Percentiles rank a stretch among this genome's conserved stretches.
Evolutionary conservation across 306 rosid species (phyloP).

Genomic region (Quercus gilva): DNA sequence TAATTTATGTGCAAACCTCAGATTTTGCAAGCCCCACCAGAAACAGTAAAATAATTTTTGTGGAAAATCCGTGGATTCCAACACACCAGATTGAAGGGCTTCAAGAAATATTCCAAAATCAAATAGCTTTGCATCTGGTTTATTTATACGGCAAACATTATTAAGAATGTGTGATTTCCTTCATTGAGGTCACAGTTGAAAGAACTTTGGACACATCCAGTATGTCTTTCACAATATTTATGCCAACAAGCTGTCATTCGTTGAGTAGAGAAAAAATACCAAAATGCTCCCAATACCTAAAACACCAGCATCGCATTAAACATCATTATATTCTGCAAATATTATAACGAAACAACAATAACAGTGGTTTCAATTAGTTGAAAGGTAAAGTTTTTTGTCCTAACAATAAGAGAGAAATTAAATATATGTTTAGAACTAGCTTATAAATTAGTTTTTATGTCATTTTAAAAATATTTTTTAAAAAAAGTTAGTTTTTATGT

Average conservation of each 20-base stretch:
- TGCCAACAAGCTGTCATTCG: conserved; percentile 86
- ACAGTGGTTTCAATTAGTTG: too few species aligned
- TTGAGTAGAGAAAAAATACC: conserved; percentile 80
- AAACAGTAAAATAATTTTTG: conserved; percentile 74
- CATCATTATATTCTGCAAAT: conserved; percentile 20
- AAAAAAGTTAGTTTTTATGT: too few species aligned
- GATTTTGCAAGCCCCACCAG: conserved; percentile 63
- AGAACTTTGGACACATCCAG: conserved; percentile 28
- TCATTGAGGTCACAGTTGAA: conserved; percentile 47
- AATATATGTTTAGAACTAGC: too few species aligned
- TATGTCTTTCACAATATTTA: conserved; percentile 36
- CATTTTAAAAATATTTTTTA: too few species aligned
- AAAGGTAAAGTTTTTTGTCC: too few species aligned
- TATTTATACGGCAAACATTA: conserved; percentile 54
- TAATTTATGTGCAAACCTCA: neutral
- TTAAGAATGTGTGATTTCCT: conserved; percentile 34
- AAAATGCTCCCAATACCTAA: conserved; percentile 85
- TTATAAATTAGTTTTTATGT: too few species aligned
- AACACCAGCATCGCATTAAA: conserved; percentile 19
- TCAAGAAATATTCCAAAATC: conserved; percentile 82
- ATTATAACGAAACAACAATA: neutral
- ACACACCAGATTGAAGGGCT: conserved; percentile 84
- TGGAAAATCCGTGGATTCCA: conserved; percentile 66
- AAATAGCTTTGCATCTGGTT: conserved; percentile 29
- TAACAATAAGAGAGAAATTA: too few species aligned